A percentile compares a stretch with the other conserved stretches of the same genome.
These are phyloP conservation scores for Fonsecaea pugnacius DNA, from an alignment of 2,329 filamentous ascomycete species.

Conservation along the genomic window DNA sequence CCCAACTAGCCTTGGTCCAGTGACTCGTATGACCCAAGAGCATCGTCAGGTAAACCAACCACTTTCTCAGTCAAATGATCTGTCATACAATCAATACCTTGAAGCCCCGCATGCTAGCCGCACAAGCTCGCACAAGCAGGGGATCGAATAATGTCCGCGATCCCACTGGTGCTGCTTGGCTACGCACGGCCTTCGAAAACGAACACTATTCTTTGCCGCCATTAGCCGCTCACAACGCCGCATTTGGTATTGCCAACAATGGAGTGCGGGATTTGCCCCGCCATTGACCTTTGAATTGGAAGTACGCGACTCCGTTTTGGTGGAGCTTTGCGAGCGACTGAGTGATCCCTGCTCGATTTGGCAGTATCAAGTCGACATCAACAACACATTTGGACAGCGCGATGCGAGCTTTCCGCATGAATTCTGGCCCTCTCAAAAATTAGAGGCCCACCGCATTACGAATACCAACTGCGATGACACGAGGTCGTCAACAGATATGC, in stretches of 20 bases:
- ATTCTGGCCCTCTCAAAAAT: background rate
- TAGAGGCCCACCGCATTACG: background rate
- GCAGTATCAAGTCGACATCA: too few relatives aligned
- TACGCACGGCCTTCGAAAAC: background rate
- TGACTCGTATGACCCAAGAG: background rate
- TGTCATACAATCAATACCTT: background rate
- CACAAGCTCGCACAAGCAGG: background rate
- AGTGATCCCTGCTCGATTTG: too few relatives aligned
- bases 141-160: background rate
- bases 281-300: background rate
- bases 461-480: background rate
- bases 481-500: background rate
- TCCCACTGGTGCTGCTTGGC: background rate
- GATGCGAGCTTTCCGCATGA: too few relatives aligned
- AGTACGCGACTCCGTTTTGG: background rate
- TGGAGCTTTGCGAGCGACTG: background rate
- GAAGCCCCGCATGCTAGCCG: background rate
- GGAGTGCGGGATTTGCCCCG: background rate
- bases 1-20: background rate
- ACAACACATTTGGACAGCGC: too few relatives aligned
- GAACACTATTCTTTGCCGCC: background rate
- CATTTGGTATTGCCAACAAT: background rate
- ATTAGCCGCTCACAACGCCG: background rate
- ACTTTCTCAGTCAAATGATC: background rate
- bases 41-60: background rate